A percentile compares a stretch with the other conserved stretches of the same genome.
Conservation (phyloP, 805 yeast species). For the Nakazawaea ernobii region DNA sequence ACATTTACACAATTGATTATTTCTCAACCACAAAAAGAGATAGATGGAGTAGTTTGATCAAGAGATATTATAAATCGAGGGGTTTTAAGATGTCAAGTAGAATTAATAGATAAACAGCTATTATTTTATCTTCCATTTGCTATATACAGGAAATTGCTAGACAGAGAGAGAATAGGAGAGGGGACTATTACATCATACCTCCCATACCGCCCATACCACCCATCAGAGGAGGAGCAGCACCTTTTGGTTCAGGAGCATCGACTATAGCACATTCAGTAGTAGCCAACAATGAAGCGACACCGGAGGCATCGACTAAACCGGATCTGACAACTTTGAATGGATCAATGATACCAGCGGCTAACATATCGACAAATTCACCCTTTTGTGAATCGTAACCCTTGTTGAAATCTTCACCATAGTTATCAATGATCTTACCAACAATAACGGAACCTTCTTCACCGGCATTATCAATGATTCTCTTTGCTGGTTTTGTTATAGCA, state of each 20-base stretch:
- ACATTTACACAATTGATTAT: no score
- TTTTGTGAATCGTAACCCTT: slow-evolving; percentile 88
- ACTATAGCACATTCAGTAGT: slow-evolving; percentile 98
- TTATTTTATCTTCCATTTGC: neutral
- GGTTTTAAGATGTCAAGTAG: no score
- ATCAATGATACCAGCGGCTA: slow-evolving; percentile 94
- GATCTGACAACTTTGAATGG: slow-evolving; percentile 97
- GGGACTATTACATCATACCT: slow-evolving; percentile 8
- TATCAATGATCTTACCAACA: slow-evolving; percentile 77
- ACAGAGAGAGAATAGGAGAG: neutral
- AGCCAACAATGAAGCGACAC: slow-evolving; percentile 95
- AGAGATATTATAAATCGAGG: no score
- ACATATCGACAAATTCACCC: slow-evolving; percentile 93
- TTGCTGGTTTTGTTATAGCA: slow-evolving; percentile 94
- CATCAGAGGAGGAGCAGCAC: slow-evolving; percentile 50
- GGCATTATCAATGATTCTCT: slow-evolving; percentile 91
- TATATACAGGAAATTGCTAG: slow-evolving; percentile 2
- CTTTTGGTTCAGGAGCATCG: slow-evolving; percentile 83
- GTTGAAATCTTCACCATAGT: slow-evolving; percentile 67
- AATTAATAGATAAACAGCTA: no score
- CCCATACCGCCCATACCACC: slow-evolving; percentile 66
- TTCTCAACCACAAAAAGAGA: no score
- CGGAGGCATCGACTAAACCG: slow-evolving; percentile 93
- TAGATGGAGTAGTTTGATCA: no score
- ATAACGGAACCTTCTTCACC: slow-evolving; percentile 97